Evolutionary conservation across 176 grass and related monocot genomes (phyloP), one percentile per base, ranked within the genome.

Genomic region (Aegilops speltoides): DNA sequence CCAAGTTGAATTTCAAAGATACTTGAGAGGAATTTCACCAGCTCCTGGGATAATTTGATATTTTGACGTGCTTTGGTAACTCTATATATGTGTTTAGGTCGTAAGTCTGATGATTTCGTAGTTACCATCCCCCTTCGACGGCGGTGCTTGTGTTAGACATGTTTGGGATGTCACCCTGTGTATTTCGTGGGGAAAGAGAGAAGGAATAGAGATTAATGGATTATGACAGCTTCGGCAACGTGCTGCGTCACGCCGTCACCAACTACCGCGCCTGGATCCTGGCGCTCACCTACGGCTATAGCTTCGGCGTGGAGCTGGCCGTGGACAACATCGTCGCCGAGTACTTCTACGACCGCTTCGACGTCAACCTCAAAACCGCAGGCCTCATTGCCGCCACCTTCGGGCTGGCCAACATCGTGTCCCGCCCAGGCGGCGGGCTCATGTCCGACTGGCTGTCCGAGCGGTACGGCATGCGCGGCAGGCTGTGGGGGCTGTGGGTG

Each of bases 311-410:
- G 14, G 95, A 97, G 84, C 87, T 97, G 14, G 87, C 92, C 71
- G 82, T 97, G 48, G 90, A 97, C 86, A 97, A 97, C 89, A 94
- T 97, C 82, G 83, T 97, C 10, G 92, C 92, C 15, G 88, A 97
- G 82, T 97, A 97, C 82, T 95, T 97, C 82, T 97, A 86, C 62
- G 95, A 97, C 87, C 91, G 89, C 22, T 97, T 97, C 75, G 45
- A 80, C 32, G 92, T 97, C 33, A 94, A 95, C 64, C 87, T 97
- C 33, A 31, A 28, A 20, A 91, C 70, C 0, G 95, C 95, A 0
- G 95, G 95, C 0, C 26, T 89, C 8, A 97, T 97, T 80, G 95
- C 92, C 10, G 95, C 95, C 37, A 95, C 92, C 87, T 94, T 95
- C 74, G 95, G 95, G 22, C 31, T 97, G 82, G 92, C 92, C n/a